phyloP scores from a whole-genome alignment of 768 basidiomycete species.

The Pluteus cervinus region DNA sequence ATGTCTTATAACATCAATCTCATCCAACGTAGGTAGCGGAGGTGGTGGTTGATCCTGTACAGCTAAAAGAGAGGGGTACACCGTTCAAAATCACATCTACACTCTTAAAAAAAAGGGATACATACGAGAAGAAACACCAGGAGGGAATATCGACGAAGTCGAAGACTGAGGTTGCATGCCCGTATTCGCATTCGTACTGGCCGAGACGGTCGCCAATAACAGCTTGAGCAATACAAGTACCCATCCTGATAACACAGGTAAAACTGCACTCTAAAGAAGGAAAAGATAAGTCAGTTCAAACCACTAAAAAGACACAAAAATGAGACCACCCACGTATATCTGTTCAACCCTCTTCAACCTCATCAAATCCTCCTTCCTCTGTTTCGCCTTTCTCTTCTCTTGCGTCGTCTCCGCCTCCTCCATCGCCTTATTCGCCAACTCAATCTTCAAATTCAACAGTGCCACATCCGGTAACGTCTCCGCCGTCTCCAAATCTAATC shows the following conservation, averaged over 20 bases:
- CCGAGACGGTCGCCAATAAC: slow-evolving; percentile 88
- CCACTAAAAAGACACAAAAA: not conserved
- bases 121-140: slow-evolving; percentile 63
- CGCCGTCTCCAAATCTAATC: slow-evolving; percentile 50
- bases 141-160: slow-evolving; percentile 65
- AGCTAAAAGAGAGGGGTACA: slow-evolving; percentile 26
- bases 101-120: slow-evolving; percentile 5
- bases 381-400: slow-evolving; percentile 59
- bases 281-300: slow-evolving; percentile 1
- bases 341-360: slow-evolving; percentile 86
- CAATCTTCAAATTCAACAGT: slow-evolving; percentile 65
- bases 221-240: slow-evolving; percentile 92
- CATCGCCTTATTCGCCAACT: slow-evolving; percentile 52
- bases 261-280: slow-evolving; percentile 71
- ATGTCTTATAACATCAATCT: slow-evolving; percentile 89
- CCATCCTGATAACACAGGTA: slow-evolving; percentile 84
- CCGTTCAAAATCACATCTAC: not conserved
- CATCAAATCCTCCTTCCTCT: slow-evolving; percentile 75
- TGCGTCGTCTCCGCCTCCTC: slow-evolving; percentile 39
- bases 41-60: slow-evolving; percentile 52
- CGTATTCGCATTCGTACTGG: slow-evolving; percentile 65
- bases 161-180: slow-evolving; percentile 63
- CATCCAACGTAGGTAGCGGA: slow-evolving; percentile 76
- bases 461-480: slow-evolving; percentile 73
- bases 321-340: slow-evolving; percentile 89